phyloP scores from a whole-genome alignment of 106 monocot species.

The Platanthera zijinensis region DNA sequence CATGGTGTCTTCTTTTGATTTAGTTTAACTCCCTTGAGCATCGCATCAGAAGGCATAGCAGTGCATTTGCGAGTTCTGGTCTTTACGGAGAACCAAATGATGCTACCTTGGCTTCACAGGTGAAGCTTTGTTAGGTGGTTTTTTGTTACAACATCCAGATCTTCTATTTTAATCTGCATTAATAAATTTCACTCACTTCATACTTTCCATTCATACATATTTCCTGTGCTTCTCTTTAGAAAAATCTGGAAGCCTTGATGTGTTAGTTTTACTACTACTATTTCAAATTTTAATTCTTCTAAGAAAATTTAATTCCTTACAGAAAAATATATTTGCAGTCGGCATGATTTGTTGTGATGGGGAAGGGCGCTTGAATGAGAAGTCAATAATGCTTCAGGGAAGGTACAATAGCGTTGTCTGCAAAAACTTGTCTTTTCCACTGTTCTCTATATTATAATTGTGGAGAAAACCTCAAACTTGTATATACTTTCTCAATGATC shows the following conservation, averaged over 20 bases:
- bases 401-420: conserved; percentile 28
- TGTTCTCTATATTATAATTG: too few species aligned
- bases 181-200: background rate
- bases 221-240: background rate
- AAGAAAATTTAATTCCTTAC: conserved; percentile 2
- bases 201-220: background rate
- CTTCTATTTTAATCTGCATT: background rate
- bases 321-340: conserved; percentile 85
- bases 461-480: too few species aligned
- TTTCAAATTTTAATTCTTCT: background rate
- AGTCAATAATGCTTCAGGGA: conserved; percentile 75
- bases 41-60: conserved; percentile 46
- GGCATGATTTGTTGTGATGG: conserved; percentile 88
- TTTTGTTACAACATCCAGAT: background rate
- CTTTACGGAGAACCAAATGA: conserved; percentile 68
- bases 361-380: conserved; percentile 87
- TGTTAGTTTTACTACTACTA: background rate
- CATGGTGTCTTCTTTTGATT: background rate
- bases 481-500: too few species aligned
- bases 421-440: background rate
- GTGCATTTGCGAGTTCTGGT: conserved; percentile 38
- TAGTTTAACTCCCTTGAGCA: conserved; percentile 83
- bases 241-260: background rate
- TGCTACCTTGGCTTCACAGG: conserved; percentile 92
- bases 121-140: conserved; percentile 11